Conservation (phyloP, 208 protist genomes). For the Trypanosoma caninum region DNA sequence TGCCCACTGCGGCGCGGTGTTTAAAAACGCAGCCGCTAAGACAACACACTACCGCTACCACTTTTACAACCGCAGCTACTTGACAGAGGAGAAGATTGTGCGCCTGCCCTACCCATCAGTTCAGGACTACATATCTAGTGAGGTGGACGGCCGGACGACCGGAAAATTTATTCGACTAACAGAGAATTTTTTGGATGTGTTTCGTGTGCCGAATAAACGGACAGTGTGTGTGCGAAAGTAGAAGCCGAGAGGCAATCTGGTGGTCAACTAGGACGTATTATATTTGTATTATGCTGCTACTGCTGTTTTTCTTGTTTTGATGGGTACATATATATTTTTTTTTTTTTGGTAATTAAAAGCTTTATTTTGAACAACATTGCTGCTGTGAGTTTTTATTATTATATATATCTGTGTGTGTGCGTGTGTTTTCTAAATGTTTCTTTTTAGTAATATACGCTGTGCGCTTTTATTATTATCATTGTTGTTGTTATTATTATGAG, state of each 20-base stretch:
- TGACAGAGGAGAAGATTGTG: constrained; percentile 63
- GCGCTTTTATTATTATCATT: constrained; percentile 1
- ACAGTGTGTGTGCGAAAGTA: constrained; percentile 9
- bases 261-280: background rate
- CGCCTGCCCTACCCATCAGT: constrained; percentile 58
- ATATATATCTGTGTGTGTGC: background rate
- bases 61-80: constrained; percentile 62
- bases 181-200: constrained; percentile 24
- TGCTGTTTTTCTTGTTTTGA: background rate
- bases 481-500: constrained; percentile 5
- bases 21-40: constrained; percentile 47
- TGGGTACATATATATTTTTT: background rate
- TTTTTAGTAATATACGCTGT: background rate
- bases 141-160: constrained; percentile 15
- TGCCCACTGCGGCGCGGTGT: constrained; percentile 56
- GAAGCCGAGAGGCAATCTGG: constrained; percentile 7
- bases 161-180: constrained; percentile 22
- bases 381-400: background rate
- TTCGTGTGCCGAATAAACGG: constrained; percentile 17
- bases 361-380: background rate
- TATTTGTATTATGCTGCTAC: background rate
- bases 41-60: constrained; percentile 75
- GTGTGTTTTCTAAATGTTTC: background rate
- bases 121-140: constrained; percentile 32
- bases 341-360: background rate